Base-by-base conservation (phyloP, 345 rosid species). In the Rubroshorea leprosula region DNA sequence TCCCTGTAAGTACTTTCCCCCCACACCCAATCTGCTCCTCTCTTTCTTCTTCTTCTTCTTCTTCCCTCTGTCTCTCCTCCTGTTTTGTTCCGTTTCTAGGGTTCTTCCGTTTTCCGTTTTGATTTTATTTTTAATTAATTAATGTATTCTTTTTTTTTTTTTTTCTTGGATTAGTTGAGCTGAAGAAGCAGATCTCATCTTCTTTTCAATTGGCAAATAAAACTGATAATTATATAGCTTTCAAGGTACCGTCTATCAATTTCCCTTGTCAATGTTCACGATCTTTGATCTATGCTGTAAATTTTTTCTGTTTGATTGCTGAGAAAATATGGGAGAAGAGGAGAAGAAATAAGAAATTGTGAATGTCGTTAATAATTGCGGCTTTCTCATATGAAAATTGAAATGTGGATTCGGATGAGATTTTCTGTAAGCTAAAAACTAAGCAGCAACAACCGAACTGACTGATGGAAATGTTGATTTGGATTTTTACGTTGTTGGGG, bases 101-200 rank as follows among this genome's bases (percentile, higher is more conserved):
- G 48, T 35, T 31, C 52, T 47, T 5, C 54, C 35, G 62, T 46
- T 48, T n/a, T n/a, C n/a, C n/a, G n/a, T n/a, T 27, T 70, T 58
- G 15, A 27, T 38, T 66, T 22, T 43, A 43, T 58, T 29, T 55
- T 52, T 47, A 5, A 1, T 49, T 49, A 46, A 23, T 54, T 52
- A 19, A 48, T 57, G 38, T 55, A 3, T 24, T 29, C 12, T 35
- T 8, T 35, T 4, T 1, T 4, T 27, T 27, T 35, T 35, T 35
- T 10, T 35, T 35, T 35, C 12, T 65, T 63, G 49, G 62, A 53
- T 74, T 57, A 83, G 95, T 86, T 68, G 90, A 86, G 72, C 78
- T 86, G 77, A 81, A 70, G 90, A 86, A 83, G 84, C 95, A 83
- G 95, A 86, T 86, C 87, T 79, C 85, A 23, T 86, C 81, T 73